Evolutionary conservation across 148 eudicot species (phyloP).

Genomic region (Rhododendron ferrugineum): DNA sequence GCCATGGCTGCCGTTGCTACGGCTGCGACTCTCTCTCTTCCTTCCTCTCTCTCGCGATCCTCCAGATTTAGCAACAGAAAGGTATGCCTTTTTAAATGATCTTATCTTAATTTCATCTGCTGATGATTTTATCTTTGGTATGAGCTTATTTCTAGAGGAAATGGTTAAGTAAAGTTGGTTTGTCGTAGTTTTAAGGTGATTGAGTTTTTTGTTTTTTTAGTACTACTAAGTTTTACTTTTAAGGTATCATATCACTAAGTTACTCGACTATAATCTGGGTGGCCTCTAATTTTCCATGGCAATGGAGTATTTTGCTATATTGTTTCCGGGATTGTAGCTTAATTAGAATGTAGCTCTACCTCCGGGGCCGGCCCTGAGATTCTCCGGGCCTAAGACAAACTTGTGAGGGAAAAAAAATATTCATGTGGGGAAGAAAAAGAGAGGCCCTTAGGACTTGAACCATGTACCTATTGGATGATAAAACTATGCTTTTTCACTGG

Average conservation of each 20-base stretch:
- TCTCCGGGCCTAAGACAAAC: no score
- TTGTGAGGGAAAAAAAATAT: no score
- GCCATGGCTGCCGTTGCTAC: slow-evolving; percentile 67
- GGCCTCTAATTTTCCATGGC: not conserved
- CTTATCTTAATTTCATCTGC: not conserved
- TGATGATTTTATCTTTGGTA: not conserved
- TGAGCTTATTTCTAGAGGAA: not conserved
- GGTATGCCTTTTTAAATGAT: slow-evolving; percentile 22
- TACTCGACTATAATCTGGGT: not conserved
- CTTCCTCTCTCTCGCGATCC: slow-evolving; percentile 41
- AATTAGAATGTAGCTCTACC: not conserved
- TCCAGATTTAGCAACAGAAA: slow-evolving; percentile 41
- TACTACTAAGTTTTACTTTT: not conserved
- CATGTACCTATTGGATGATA: no score
- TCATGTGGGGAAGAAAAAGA: no score
- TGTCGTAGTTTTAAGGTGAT: not conserved
- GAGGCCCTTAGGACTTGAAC: no score
- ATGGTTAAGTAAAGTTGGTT: not conserved
- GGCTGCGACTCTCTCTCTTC: slow-evolving; percentile 69
- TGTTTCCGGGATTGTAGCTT: not conserved
- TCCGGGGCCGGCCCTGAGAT: not conserved
- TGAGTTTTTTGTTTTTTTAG: not conserved
- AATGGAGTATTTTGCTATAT: not conserved
- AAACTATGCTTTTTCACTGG: no score
- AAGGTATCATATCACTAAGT: not conserved